Evolutionary conservation across 1,284 basidiomycete genomes (phyloP).

Genomic region (Erythrobasidium hasegawianum): DNA sequence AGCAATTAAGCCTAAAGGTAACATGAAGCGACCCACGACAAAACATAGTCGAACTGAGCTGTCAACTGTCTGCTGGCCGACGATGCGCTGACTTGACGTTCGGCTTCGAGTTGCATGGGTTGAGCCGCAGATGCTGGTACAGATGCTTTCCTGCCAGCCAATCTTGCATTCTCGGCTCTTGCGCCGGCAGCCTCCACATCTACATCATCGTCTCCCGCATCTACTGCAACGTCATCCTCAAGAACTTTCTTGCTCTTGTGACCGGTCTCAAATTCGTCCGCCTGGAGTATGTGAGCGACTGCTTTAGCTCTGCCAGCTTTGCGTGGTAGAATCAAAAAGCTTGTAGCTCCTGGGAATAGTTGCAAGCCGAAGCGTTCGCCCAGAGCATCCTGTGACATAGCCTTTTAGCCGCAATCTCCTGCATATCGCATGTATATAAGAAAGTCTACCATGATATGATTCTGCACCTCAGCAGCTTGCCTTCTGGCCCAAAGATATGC

Average conservation of each 20-base stretch:
- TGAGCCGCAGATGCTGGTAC: background rate
- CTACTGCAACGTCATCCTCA: background rate
- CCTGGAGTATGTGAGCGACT: slow-evolving; percentile 29
- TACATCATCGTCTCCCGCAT: background rate
- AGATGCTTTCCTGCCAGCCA: background rate
- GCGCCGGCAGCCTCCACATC: background rate
- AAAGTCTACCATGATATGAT: slow-evolving; percentile 67
- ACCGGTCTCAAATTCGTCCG: background rate
- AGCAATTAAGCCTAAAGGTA: background rate
- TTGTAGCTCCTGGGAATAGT: slow-evolving; percentile 70
- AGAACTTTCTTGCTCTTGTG: background rate
- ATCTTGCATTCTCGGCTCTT: background rate
- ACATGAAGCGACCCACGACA: slow-evolving; percentile 16
- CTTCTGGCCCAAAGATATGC: slow-evolving; percentile 65
- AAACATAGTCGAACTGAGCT: slow-evolving; percentile 30
- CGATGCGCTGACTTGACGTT: background rate
- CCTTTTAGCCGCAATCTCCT: no score
- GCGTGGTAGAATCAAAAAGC: slow-evolving; percentile 71
- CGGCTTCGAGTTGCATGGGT: background rate
- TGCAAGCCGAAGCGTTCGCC: slow-evolving; percentile 72
- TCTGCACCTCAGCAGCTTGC: slow-evolving; percentile 83
- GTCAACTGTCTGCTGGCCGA: slow-evolving; percentile 20
- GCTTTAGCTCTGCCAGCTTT: slow-evolving; percentile 28
- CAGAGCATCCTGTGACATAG: slow-evolving; percentile 55
- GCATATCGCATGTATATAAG: background rate